A percentile compares a stretch with the other conserved stretches of the same genome.
Conservation (phyloP, 805 yeast species). For the Wickerhamia fluorescens region DNA sequence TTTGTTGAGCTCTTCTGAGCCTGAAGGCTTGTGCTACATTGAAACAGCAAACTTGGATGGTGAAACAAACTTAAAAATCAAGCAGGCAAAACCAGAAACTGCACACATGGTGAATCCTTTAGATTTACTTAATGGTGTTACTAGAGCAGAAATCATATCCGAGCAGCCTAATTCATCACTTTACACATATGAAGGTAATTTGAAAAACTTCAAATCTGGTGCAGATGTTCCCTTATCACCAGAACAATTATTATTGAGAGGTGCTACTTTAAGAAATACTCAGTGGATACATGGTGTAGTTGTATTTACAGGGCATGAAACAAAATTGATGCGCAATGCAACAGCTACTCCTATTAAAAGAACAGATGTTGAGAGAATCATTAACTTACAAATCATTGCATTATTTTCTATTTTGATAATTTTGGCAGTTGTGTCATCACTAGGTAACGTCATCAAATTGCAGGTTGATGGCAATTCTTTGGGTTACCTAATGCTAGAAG, state of each 20-base stretch:
- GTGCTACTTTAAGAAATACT: conserved; percentile 92
- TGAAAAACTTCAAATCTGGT: conserved; percentile 48
- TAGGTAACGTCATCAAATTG: conserved; percentile 79
- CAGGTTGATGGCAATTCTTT: conserved; percentile 45
- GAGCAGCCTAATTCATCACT: conserved; percentile 93
- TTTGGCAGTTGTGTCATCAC: conserved; percentile 70
- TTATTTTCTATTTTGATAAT: conserved; percentile 73
- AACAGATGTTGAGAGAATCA: conserved; percentile 94
- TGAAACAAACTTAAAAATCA: conserved; percentile 92
- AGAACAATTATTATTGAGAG: conserved; percentile 86
- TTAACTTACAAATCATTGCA: conserved; percentile 86
- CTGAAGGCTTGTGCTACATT: conserved; percentile 94
- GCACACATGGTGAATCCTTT: conserved; percentile 60
- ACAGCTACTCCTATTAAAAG: conserved; percentile 97
- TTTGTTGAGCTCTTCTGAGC: conserved; percentile 86
- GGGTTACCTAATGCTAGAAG: conserved; percentile 60
- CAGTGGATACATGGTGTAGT: conserved; percentile 93
- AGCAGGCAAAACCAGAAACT: conserved; percentile 81
- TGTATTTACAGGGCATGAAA: conserved; percentile 96
- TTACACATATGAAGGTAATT: conserved; percentile 91
- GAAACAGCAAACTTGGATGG: conserved; percentile 98
- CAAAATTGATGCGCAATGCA: conserved; percentile 96
- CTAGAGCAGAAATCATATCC: conserved; percentile 46
- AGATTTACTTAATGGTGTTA: conserved; percentile 34
- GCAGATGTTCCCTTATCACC: conserved; percentile 66